Conservation (phyloP, 345 rosid genomes). For the Ailanthus altissimus region DNA sequence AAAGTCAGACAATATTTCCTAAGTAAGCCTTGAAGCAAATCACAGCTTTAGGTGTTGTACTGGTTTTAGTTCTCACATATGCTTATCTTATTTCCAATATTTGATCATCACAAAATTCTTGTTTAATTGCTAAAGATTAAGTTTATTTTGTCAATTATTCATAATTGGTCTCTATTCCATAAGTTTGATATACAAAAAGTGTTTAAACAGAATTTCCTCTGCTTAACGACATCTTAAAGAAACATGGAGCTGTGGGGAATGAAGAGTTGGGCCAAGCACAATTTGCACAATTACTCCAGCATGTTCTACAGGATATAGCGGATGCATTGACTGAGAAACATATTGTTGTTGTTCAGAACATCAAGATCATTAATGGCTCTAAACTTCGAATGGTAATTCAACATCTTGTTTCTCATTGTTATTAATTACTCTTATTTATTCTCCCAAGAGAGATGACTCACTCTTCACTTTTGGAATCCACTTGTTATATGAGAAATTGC, state of each 20-base stretch:
- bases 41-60: neutral
- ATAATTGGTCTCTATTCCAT: neutral
- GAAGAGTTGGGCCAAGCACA: constrained; percentile 86
- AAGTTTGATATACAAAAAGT: constrained; percentile 2
- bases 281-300: constrained; percentile 77
- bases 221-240: constrained; percentile 69
- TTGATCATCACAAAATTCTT: neutral
- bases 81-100: neutral
- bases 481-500: neutral
- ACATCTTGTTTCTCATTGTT: neutral
- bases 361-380: constrained; percentile 63
- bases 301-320: constrained; percentile 70
- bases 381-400: constrained; percentile 59
- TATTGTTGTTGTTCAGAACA: constrained; percentile 46
- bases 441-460: neutral
- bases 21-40: neutral
- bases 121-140: constrained; percentile 41
- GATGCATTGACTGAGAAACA: constrained; percentile 57
- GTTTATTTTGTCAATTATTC: neutral
- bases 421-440: neutral
- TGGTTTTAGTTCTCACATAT: neutral
- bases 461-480: neutral
- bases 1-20: neutral
- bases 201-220: constrained; percentile 59
- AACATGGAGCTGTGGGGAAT: constrained; percentile 69